These are phyloP conservation scores for Chaetomium fimeti DNA, from an alignment of 495 filamentous ascomycete species.

Conservation along the genomic window DNA sequence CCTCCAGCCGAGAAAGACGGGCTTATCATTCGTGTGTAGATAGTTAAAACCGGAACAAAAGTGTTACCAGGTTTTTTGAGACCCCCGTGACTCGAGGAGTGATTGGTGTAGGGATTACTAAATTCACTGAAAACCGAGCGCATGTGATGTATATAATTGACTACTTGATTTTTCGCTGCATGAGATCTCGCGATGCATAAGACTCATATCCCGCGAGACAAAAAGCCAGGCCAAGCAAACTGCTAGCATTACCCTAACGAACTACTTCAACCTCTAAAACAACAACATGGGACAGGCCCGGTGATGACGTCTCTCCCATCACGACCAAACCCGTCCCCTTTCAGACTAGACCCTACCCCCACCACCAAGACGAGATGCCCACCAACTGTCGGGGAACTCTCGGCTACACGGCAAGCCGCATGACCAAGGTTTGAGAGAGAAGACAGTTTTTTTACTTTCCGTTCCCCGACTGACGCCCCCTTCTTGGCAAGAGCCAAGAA, in stretches of 20 bases:
- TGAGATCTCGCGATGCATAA: background rate
- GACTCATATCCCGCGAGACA: background rate
- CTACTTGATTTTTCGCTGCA: background rate
- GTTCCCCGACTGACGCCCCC: conserved; percentile 12
- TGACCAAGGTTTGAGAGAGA: conserved; percentile 56
- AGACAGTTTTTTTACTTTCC: conserved; percentile 53
- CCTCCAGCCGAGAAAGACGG: background rate
- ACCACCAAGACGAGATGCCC: conserved; percentile 20
- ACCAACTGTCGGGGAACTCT: conserved; percentile 52
- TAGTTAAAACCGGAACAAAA: background rate
- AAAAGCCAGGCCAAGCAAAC: background rate
- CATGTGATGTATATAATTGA: background rate
- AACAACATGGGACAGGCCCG: conserved; percentile 26
- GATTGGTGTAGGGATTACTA: background rate
- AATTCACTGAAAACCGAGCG: background rate
- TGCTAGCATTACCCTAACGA: conserved; percentile 15
- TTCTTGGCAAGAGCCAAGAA: conserved; percentile 2
- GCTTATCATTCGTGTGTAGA: conserved; percentile 17
- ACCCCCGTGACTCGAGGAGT: too few relatives aligned
- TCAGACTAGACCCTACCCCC: conserved; percentile 14
- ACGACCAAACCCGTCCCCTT: conserved; percentile 33
- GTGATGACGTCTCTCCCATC: conserved; percentile 54
- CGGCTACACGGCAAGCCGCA: background rate
- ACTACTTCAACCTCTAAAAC: conserved; percentile 1
- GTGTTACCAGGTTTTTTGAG: background rate